Percentiles rank a stretch among this genome's conserved stretches.
phyloP scores from a whole-genome alignment of 306 rosid genomes.

The Glycine soja region DNA sequence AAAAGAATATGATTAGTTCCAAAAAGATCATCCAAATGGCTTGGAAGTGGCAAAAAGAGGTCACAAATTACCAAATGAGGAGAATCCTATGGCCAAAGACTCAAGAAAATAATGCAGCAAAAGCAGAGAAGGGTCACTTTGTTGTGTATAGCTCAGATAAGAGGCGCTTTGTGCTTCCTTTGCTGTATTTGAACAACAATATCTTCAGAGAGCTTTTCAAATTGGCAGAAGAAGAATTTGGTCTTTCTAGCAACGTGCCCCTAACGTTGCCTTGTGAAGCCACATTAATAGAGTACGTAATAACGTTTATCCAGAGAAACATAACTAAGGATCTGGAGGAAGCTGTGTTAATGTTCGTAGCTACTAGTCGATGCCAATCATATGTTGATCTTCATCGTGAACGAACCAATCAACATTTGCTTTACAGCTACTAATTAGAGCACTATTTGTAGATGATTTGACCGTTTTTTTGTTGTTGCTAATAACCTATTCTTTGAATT shows the following conservation, averaged over 20 bases:
- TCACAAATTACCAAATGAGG: conserved; percentile 12
- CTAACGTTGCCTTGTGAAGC: conserved; percentile 48
- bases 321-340: conserved; percentile 39
- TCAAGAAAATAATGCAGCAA: conserved; percentile 9
- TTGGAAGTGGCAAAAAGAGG: conserved; percentile 44
- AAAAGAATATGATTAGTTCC: conserved; percentile 12
- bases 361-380: conserved; percentile 22
- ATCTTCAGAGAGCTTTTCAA: conserved; percentile 49
- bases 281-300: conserved; percentile 11
- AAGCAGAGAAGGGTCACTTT: conserved; percentile 51
- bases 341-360: conserved; percentile 31
- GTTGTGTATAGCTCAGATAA: conserved; percentile 45
- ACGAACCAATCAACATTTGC: conserved; percentile 11
- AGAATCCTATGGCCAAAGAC: conserved; percentile 20
- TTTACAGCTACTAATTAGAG: background rate
- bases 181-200: conserved; percentile 36
- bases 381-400: conserved; percentile 27
- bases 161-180: conserved; percentile 46
- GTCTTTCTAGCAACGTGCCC: conserved; percentile 30
- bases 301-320: conserved; percentile 11
- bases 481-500: background rate
- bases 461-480: background rate
- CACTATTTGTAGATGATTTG: no score
- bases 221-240: conserved; percentile 55
- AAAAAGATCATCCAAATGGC: conserved; percentile 44